A percentile compares a stretch with the other conserved stretches of the same genome.
Conservation (phyloP, 2,329 filamentous ascomycete species). For the Stagonosporopsis cucurbitacearum region DNA sequence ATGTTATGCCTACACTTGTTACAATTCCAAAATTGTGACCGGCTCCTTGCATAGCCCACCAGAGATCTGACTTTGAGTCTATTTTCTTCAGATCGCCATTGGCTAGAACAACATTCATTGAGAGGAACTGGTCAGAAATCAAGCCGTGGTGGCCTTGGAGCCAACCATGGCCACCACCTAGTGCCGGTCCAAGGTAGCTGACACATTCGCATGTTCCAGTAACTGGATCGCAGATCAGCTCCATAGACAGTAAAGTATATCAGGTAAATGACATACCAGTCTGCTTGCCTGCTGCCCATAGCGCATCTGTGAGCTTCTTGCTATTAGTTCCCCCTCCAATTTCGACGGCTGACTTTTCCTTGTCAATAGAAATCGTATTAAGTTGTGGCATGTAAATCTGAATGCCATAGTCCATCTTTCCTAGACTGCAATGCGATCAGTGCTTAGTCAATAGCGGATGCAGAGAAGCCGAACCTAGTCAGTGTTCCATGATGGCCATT, state of each 20-base stretch:
- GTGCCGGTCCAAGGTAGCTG: slow-evolving; percentile 56
- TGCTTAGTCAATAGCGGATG: background rate
- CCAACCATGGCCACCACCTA: slow-evolving; percentile 65
- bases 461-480: slow-evolving; percentile 22
- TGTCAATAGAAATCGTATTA: slow-evolving; percentile 51
- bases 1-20: slow-evolving; percentile 34
- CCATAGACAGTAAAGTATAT: background rate
- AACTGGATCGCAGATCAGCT: slow-evolving; percentile 20
- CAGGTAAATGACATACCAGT: slow-evolving; percentile 49
- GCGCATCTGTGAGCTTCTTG: slow-evolving; percentile 55
- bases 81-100: slow-evolving; percentile 54
- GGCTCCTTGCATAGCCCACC: slow-evolving; percentile 63
- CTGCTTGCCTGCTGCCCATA: slow-evolving; percentile 61
- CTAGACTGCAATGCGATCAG: slow-evolving; percentile 47
- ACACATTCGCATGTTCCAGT: slow-evolving; percentile 58
- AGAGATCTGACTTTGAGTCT: slow-evolving; percentile 57
- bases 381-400: slow-evolving; percentile 58
- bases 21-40: slow-evolving; percentile 67
- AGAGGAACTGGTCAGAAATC: slow-evolving; percentile 61
- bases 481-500: slow-evolving; percentile 62
- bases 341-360: slow-evolving; percentile 55
- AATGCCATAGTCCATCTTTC: slow-evolving; percentile 58
- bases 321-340: slow-evolving; percentile 58
- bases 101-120: slow-evolving; percentile 60
- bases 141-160: slow-evolving; percentile 63